Evolutionary conservation across 2,329 filamentous ascomycete species (phyloP), one percentile per base, ranked within the genome.

Genomic region (Alternaria dauci): DNA sequence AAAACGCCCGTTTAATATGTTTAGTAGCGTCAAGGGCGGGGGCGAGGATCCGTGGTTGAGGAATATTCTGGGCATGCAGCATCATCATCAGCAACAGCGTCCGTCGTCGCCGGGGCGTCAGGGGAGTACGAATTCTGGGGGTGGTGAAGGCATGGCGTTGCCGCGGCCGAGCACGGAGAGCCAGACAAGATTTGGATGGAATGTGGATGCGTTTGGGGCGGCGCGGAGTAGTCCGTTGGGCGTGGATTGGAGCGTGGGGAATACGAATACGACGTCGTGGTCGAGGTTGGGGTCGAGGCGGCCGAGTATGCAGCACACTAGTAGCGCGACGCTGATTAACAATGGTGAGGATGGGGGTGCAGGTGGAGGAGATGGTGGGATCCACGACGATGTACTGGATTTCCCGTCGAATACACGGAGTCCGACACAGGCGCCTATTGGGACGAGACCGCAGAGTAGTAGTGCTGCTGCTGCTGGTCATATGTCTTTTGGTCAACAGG

Each of bases 241-340:
- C 76, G 79, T 84, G 76, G 77, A 79, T 41, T 78, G 77, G 75
- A 78, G 75, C 18, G 69, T 77, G 56, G 71, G 71, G 52, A 77
- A 76, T 46, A 71, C 69, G 5, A 73, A 71, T 56, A 70, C 81
- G 11, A 70, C 61, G 56, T 78, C 90, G 1, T 95, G 90, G 89
- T 91, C 91, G 5, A 83, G 91, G 39, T 91, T 88, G 69, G 89
- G 90, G 8, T 96, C 93, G 5, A 87, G 94, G 51, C 87, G 94
- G 36, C 91, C 92, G 14, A 96, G 93, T 1, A 83, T 93, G 8
- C 92, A 95, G 65, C 86, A 88, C 69, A 91, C 91, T 12, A 36
- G 12, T 92, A 89, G 91, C 1, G 89, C 86, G 76, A 86, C 87
- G 61, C 77, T 88, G 16, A 82, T 85, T 2, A 79, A 86, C 53